Base-by-base conservation (phyloP, 352 stramenopile species). In the Globisporangium viniferum region DNA sequence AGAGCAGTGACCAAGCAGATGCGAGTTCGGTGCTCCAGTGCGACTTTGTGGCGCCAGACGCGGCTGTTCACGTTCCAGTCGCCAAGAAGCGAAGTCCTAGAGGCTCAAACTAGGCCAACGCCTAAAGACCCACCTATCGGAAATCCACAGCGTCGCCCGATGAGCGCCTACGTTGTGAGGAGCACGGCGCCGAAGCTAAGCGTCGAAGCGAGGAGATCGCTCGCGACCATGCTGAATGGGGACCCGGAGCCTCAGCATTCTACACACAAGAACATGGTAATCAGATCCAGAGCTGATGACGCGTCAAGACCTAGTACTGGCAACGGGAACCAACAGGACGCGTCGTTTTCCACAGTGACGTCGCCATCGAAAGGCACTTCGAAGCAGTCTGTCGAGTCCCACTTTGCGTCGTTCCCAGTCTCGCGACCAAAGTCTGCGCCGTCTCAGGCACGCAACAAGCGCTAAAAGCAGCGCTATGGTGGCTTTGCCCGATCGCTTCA, bases 31-130 rank as follows among this genome's bases (percentile, higher is more conserved):
- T 87, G 78, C 22, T 84, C 73, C 27, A 86, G 77, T 51, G 77
- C 77, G 6, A 78, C 72, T 33, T 69, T 89, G 63, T 77, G 75
- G 62, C 77, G 81, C 35, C 81, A 87, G 62, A 74, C 73, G 27
- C 69, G 77, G 27, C 68, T 89, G 24, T 72, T 82, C 39, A 80
- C 80, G 24, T 70, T 89, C 29, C 62, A 73, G 59, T 35, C 73
- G 6, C 59, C 73, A 9, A 59, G 69, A 18, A 51, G 53, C 27
- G 59, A 53, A 22, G 39, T 31, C 2, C 49, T 36, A 33, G 22
- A 56, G 5, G 22, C 59, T 41, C 44, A 58, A 18, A 15, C 46
- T 12, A 24, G 5, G 48, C 20, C 57, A 33, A 39, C 22, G 20
- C 15, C 14, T 27, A 36, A 24, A 55, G 15, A 24, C 36, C 33